phyloP scores from a whole-genome alignment of 108 stramenopile genomes.

The Cyclotella distinguenda region DNA sequence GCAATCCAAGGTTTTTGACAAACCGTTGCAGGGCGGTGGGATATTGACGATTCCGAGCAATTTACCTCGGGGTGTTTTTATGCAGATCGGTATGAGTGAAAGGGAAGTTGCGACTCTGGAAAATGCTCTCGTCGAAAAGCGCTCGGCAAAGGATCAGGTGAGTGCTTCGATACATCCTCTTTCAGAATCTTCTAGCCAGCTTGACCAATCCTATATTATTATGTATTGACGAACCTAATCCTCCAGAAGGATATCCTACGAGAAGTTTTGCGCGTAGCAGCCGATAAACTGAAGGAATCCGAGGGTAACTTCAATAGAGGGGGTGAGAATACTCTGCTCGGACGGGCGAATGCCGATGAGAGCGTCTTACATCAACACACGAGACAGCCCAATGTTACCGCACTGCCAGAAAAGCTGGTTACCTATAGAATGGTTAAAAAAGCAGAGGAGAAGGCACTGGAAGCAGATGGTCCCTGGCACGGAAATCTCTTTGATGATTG shows the following conservation, averaged over 20 bases:
- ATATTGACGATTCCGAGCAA: conserved; percentile 70
- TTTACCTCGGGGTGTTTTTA: conserved; percentile 68
- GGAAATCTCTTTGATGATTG: conserved; percentile 31
- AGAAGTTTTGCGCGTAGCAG: conserved; percentile 73
- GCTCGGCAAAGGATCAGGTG: conserved; percentile 81
- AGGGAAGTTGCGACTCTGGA: conserved; percentile 62
- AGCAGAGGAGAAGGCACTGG: conserved; percentile 30
- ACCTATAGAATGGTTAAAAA: conserved; percentile 65
- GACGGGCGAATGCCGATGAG: conserved; percentile 65
- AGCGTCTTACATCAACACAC: conserved; percentile 60
- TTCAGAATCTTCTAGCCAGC: neutral
- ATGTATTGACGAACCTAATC: neutral
- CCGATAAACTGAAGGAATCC: conserved; percentile 62
- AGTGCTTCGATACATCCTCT: neutral
- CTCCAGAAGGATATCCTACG: conserved; percentile 69
- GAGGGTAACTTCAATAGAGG: conserved; percentile 32
- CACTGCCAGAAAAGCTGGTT: conserved; percentile 76
- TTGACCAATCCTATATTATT: neutral
- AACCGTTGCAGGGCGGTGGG: conserved; percentile 83
- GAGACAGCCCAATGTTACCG: conserved; percentile 41
- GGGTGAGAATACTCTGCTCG: conserved; percentile 52
- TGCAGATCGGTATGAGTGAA: conserved; percentile 62
- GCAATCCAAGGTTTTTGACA: conserved; percentile 76
- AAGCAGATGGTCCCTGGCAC: conserved; percentile 38
- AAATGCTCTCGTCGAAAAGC: conserved; percentile 56